These are phyloP conservation scores for Ophiostoma ips DNA, from an alignment of 2,329 filamentous ascomycete species.

Conservation along the genomic window DNA sequence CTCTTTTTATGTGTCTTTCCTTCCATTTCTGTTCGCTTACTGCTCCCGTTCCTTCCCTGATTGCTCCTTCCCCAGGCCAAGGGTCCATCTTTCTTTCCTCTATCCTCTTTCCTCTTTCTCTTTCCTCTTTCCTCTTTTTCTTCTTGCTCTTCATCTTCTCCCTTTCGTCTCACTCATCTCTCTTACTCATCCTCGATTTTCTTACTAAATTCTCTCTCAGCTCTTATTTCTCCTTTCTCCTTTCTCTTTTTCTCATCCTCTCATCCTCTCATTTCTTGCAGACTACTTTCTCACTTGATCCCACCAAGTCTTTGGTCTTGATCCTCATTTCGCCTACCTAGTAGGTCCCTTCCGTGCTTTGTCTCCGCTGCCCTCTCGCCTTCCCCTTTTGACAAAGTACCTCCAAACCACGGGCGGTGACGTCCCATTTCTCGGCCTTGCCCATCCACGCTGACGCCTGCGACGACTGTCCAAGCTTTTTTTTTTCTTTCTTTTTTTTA, in stretches of 20 bases:
- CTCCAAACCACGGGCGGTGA: too few species aligned
- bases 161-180: neutral
- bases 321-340: neutral
- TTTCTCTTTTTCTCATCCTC: neutral
- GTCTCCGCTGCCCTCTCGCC: too few species aligned
- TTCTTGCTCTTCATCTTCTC: neutral
- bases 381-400: too few species aligned
- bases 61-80: too few species aligned
- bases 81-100: neutral
- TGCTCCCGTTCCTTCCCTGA: neutral
- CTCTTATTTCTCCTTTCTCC: neutral
- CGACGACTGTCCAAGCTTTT: too few species aligned
- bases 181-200: neutral
- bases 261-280: neutral
- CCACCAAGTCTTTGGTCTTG: neutral
- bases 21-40: neutral
- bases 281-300: neutral
- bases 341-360: neutral
- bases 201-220: neutral
- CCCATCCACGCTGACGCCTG: too few species aligned
- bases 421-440: too few species aligned
- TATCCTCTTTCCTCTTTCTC: neutral
- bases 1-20: neutral
- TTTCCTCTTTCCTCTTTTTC: neutral
- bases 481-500: too few species aligned